Percentiles rank a stretch among this genome's conserved stretches.
phyloP scores from a whole-genome alignment of 2,329 filamentous ascomycete genomes.

The Colletotrichum brevisporum region DNA sequence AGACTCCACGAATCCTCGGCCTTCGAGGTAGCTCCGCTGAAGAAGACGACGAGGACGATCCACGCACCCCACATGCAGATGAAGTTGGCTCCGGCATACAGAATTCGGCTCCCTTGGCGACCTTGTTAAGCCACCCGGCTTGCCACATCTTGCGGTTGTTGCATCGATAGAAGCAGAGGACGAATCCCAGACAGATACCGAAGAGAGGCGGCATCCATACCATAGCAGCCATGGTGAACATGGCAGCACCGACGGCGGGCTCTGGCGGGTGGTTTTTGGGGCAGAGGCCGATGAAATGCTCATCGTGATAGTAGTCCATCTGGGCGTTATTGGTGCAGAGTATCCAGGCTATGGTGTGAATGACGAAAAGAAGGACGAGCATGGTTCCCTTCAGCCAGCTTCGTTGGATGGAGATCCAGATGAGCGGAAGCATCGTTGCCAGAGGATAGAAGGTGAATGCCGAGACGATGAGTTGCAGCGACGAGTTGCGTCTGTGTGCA shows the following conservation, averaged over 20 bases:
- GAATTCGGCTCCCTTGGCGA: not conserved
- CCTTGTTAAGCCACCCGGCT: conserved; percentile 16
- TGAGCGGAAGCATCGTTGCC: conserved; percentile 30
- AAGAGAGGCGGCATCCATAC: conserved; percentile 39
- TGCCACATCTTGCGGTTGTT: conserved; percentile 37
- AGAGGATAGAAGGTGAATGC: conserved; percentile 24
- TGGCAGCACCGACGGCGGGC: conserved; percentile 14
- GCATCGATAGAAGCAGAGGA: conserved; percentile 37
- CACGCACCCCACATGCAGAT: conserved; percentile 35
- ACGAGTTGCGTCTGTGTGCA: conserved; percentile 1
- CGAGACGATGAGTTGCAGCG: conserved; percentile 26
- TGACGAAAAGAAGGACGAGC: conserved; percentile 7
- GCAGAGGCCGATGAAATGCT: not conserved
- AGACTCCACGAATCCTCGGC: conserved; percentile 20
- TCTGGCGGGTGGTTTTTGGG: conserved; percentile 9
- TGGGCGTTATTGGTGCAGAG: conserved; percentile 26
- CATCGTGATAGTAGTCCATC: conserved; percentile 2
- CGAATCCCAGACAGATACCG: conserved; percentile 27
- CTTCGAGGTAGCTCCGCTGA: conserved; percentile 1
- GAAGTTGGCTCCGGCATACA: conserved; percentile 31
- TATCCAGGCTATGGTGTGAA: conserved; percentile 27
- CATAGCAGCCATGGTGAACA: conserved; percentile 38
- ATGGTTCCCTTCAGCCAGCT: conserved; percentile 25
- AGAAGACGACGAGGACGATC: conserved; percentile 19
- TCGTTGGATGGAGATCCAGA: conserved; percentile 8